phyloP scores from a whole-genome alignment of 2,329 filamentous ascomycete genomes.

The Davidsoniella virescens region DNA sequence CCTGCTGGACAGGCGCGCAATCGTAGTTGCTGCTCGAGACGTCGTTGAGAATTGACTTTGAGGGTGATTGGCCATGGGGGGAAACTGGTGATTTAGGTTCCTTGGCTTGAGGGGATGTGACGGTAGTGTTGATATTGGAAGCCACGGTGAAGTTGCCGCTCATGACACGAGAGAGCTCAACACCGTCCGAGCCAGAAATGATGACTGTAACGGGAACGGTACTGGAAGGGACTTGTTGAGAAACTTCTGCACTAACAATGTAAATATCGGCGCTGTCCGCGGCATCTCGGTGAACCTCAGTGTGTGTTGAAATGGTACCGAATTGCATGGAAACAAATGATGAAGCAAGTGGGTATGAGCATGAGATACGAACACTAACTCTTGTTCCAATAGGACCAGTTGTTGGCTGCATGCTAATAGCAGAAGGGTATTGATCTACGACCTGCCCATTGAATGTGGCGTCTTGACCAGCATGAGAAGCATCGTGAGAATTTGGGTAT shows the following conservation, averaged over 20 bases:
- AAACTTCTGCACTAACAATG: conserved; percentile 54
- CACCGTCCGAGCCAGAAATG: conserved; percentile 34
- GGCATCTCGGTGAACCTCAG: conserved; percentile 45
- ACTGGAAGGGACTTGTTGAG: conserved; percentile 26
- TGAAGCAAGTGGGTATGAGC: conserved; percentile 33
- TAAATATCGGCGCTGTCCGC: conserved; percentile 30
- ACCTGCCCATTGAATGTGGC: conserved; percentile 40
- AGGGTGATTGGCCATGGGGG: conserved; percentile 23
- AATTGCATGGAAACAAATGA: conserved; percentile 1
- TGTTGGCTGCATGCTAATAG: conserved; percentile 35
- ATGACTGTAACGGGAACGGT: conserved; percentile 32
- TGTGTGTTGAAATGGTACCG: conserved; percentile 26
- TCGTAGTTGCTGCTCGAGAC: conserved; percentile 1
- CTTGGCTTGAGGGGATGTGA: conserved; percentile 15
- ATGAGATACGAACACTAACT: conserved; percentile 57
- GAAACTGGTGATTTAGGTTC: conserved; percentile 25
- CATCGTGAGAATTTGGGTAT: conserved; percentile 19
- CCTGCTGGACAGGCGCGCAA: neutral
- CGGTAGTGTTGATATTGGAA: neutral
- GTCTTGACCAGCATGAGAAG: conserved; percentile 32
- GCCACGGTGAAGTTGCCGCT: conserved; percentile 21
- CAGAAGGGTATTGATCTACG: conserved; percentile 49
- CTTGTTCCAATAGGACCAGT: conserved; percentile 54
- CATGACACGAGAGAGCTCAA: conserved; percentile 34
- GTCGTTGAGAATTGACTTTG: conserved; percentile 23